Evolutionary conservation across 139 green algal genomes (phyloP), one percentile per base, ranked within the genome.

Genomic region (Coccomyxa sp.): DNA sequence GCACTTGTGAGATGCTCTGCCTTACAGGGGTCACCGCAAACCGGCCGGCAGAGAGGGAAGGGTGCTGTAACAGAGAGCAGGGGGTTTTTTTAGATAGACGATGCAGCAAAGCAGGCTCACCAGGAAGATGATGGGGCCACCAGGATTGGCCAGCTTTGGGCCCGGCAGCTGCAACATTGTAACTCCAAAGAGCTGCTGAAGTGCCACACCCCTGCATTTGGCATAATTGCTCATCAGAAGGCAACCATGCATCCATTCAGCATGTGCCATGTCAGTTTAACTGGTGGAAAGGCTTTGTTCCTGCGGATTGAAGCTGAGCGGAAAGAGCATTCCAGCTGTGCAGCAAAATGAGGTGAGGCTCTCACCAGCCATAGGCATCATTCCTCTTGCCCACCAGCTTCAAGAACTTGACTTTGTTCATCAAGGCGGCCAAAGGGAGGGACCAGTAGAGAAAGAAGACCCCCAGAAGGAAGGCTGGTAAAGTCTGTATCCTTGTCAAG

Each of bases 401-500:
- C 80, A 90, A 86, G 58, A 82, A 90, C 31, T 88, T 87, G 25
- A 95, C 82, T 71, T 86, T 89, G 30, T 87, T 79, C 21, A 85
- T 77, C 11, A 94, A 28, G 0, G 78, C 81, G 11, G 82, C 67
- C 27, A 93, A 74, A 3, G 86, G 85, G 16, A 94, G 66, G 60
- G 84, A 91, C 92, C 92, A 95, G 75, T 90, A 94, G 67, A 95
- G 88, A 27, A 91, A 74, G 28, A 87, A 89, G 30, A 90, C 83
- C 10, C 79, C 82, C 28, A 87, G 18, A n/a, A 86, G 17, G 74
- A 92, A 92, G 12, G 84, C 81, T 80, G 89, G 89, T 71, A 92
- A n/a, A 67, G 25, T 88, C 79, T 71, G 63, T 21, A 71, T 71
- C 63, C 21, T 71, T 71, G 1, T 21, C 18, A 71, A 25, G 18